phyloP scores from a whole-genome alignment of 345 rosid genomes.

The Cardiospermum halicacabum region DNA sequence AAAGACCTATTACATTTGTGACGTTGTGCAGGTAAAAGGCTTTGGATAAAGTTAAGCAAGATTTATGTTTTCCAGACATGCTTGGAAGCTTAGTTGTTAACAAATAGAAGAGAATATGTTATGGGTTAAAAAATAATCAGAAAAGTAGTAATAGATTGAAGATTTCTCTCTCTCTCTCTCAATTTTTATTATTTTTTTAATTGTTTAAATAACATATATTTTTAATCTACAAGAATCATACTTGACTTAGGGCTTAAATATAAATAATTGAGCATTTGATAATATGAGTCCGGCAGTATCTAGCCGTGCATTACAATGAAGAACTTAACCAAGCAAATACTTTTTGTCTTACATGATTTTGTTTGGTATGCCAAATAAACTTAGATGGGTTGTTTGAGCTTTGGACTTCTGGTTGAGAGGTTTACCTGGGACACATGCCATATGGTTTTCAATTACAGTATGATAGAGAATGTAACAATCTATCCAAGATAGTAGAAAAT shows the following conservation, averaged over 20 bases:
- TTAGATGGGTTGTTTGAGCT: background rate
- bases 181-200: too few species aligned
- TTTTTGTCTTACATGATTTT: background rate
- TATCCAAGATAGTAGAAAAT: background rate
- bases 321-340: background rate
- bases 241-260: background rate
- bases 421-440: background rate
- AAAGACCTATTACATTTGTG: background rate
- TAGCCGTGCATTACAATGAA: background rate
- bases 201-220: background rate
- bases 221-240: background rate
- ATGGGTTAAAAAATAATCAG: background rate
- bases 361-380: constrained; percentile 9
- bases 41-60: background rate
- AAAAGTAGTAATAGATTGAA: background rate
- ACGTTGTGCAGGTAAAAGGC: background rate
- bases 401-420: constrained; percentile 5
- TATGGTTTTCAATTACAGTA: background rate
- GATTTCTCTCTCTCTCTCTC: background rate
- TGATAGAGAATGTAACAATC: background rate
- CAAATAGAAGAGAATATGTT: background rate
- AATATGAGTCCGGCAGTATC: background rate
- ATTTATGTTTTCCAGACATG: background rate
- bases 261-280: background rate
- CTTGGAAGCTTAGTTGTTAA: background rate